Percentiles rank a stretch among this genome's conserved stretches.
phyloP scores from a whole-genome alignment of 768 basidiomycete genomes.

The Terana coerulea region DNA sequence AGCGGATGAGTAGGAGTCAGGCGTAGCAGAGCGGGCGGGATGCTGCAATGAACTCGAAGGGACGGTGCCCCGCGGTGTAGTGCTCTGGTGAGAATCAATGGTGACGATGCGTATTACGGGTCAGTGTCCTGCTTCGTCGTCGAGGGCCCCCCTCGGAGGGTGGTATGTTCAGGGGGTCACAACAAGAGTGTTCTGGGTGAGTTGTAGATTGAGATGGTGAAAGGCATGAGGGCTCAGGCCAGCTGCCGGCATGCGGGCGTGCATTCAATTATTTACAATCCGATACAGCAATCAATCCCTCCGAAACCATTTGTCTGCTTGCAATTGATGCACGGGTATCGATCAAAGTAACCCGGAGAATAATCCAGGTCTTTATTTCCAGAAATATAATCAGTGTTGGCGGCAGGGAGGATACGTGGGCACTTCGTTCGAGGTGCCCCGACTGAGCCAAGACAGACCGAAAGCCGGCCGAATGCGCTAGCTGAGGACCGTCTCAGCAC shows the following conservation, averaged over 20 bases:
- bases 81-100: conserved; percentile 67
- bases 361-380: too few relatives aligned
- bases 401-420: too few relatives aligned
- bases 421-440: too few relatives aligned
- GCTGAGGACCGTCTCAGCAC: too few relatives aligned
- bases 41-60: conserved; percentile 35
- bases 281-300: conserved; percentile 6
- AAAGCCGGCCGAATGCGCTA: too few relatives aligned
- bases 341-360: too few relatives aligned
- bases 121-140: conserved; percentile 9
- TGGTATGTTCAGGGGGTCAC: background rate
- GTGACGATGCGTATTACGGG: conserved; percentile 30
- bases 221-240: conserved; percentile 6
- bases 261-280: conserved; percentile 6
- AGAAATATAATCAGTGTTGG: too few relatives aligned
- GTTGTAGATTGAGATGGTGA: conserved; percentile 14
- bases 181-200: background rate
- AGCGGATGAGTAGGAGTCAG: conserved; percentile 8
- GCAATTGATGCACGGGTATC: conserved; percentile 4
- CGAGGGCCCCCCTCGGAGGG: background rate
- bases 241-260: conserved; percentile 4
- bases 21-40: conserved; percentile 46
- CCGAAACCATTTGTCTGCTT: background rate
- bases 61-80: conserved; percentile 52
- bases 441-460: too few relatives aligned